Percentiles rank a stretch among this genome's conserved stretches.
These are phyloP conservation scores for Priceomyces melissophilus DNA, from an alignment of 805 yeast species.

Conservation along the genomic window DNA sequence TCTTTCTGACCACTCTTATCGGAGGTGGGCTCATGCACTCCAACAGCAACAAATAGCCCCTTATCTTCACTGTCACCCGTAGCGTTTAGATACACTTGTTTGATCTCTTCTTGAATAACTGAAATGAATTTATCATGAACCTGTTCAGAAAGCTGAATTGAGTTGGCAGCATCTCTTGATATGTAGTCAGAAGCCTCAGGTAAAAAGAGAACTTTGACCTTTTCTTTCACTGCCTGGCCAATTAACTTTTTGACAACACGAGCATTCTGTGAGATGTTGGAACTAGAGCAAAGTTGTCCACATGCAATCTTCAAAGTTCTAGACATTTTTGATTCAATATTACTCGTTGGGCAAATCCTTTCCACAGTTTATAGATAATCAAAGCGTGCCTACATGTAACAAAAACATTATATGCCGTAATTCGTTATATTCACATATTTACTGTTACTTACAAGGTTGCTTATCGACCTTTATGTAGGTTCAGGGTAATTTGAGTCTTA, in stretches of 20 bases:
- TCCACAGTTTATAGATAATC: background rate
- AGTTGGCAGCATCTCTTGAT: slow-evolving; percentile 64
- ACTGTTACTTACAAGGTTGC: too few species aligned
- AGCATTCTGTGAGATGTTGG: slow-evolving; percentile 59
- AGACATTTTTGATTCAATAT: background rate
- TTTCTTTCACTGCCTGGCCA: slow-evolving; percentile 54
- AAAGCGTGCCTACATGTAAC: background rate
- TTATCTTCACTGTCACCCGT: slow-evolving; percentile 24
- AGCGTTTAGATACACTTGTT: slow-evolving; percentile 20
- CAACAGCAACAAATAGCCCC: slow-evolving; percentile 69
- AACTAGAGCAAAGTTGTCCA: slow-evolving; percentile 81
- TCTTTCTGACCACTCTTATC: background rate
- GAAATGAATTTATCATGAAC: slow-evolving; percentile 37
- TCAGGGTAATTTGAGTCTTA: too few species aligned
- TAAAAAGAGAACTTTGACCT: slow-evolving; percentile 70
- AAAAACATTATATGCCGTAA: too few species aligned
- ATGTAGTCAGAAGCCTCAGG: slow-evolving; percentile 95
- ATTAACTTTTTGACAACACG: slow-evolving; percentile 56
- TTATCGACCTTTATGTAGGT: too few species aligned
- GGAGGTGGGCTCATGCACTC: slow-evolving; percentile 76
- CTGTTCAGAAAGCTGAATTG: slow-evolving; percentile 51
- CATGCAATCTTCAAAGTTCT: slow-evolving; percentile 51
- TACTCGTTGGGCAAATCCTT: background rate
- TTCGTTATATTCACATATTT: too few species aligned
- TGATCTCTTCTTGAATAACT: slow-evolving; percentile 47